Evolutionary conservation across 2,329 filamentous ascomycete species (phyloP).

Genomic region (Epicoccum nigrum): DNA sequence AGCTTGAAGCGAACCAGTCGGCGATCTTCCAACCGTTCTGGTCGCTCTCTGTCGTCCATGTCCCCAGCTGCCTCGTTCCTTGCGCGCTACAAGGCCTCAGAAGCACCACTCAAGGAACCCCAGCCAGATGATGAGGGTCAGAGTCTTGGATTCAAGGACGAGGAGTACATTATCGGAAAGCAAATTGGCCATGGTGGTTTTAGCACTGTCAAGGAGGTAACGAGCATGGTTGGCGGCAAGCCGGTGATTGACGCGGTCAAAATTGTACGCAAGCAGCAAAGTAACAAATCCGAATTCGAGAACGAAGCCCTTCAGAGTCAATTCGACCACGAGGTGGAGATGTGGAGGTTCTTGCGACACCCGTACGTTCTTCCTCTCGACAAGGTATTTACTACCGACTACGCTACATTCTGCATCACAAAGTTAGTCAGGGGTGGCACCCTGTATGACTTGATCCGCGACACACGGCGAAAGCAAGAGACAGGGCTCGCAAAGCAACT

Average conservation of each 20-base stretch:
- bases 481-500: constrained; percentile 57
- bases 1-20: constrained; percentile 46
- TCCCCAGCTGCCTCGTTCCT: constrained; percentile 65
- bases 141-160: constrained; percentile 63
- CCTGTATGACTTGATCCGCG: constrained; percentile 66
- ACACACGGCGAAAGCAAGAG: constrained; percentile 52
- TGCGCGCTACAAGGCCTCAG: constrained; percentile 56
- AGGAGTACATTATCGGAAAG: constrained; percentile 71
- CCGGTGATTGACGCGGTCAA: constrained; percentile 68
- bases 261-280: constrained; percentile 67
- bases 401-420: constrained; percentile 73
- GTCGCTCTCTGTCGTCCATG: constrained; percentile 56
- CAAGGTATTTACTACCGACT: constrained; percentile 69
- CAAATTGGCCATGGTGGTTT: constrained; percentile 71
- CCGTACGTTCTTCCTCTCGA: constrained; percentile 67
- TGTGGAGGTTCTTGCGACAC: constrained; percentile 70
- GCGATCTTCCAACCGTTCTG: constrained; percentile 55
- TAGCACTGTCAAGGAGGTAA: constrained; percentile 70
- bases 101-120: constrained; percentile 47
- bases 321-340: constrained; percentile 71
- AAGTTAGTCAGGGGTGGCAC: constrained; percentile 68
- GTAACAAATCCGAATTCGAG: constrained; percentile 62
- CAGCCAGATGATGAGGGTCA: constrained; percentile 72
- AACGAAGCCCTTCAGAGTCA: constrained; percentile 70
- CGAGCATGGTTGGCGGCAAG: constrained; percentile 62